phyloP scores from a whole-genome alignment of 225 moss, liverwort and hornwort species.

The Neckera pumila region DNA sequence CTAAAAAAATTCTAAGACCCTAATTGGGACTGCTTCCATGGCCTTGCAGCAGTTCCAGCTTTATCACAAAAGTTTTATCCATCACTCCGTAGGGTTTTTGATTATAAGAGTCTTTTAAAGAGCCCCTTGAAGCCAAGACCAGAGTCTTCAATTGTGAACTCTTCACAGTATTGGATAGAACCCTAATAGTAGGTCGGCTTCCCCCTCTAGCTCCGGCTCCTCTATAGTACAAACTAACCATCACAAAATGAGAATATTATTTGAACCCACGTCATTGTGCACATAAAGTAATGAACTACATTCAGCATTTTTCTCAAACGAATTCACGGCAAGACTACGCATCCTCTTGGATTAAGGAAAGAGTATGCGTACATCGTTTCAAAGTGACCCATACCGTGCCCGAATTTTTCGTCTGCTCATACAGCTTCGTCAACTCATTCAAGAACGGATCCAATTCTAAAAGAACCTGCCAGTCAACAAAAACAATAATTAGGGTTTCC shows the following conservation, averaged over 20 bases:
- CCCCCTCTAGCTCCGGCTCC: background rate
- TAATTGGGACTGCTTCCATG: background rate
- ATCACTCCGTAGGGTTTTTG: background rate
- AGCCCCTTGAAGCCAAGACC: background rate
- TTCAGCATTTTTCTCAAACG: background rate
- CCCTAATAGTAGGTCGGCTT: background rate
- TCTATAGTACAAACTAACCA: background rate
- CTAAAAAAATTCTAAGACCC: background rate
- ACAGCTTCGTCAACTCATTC: constrained; percentile 83
- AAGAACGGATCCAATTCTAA: constrained; percentile 78
- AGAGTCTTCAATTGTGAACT: background rate
- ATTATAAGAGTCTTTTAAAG: background rate
- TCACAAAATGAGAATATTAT: background rate
- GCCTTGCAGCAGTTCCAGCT: background rate
- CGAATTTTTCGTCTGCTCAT: constrained; percentile 54
- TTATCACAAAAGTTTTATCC: background rate
- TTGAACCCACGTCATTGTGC: background rate
- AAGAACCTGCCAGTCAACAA: constrained; percentile 44
- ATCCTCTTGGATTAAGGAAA: background rate
- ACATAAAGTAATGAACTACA: background rate
- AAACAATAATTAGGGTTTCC: constrained; percentile 1
- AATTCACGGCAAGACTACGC: background rate
- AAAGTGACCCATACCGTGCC: constrained; percentile 85
- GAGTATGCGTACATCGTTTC: constrained; percentile 56
- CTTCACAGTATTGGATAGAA: background rate